Base-by-base conservation (phyloP, 805 yeast genomes). In the Cyberlindnera mycetangii region DNA sequence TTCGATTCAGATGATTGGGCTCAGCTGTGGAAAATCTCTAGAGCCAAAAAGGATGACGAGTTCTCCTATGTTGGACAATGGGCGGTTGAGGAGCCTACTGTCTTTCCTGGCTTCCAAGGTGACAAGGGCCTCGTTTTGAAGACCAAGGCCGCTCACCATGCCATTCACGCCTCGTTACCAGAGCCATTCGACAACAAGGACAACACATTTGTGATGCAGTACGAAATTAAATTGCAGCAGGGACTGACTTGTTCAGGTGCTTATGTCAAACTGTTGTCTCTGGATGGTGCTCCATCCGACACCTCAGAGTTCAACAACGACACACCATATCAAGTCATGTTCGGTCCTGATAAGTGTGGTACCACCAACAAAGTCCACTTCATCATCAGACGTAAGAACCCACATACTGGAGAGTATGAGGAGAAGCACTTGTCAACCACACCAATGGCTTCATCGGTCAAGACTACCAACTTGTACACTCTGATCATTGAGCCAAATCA, bases 301-400 rank as follows among this genome's bases (percentile, higher is more conserved):
- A 64, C 60, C 9, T 57, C 61, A 18, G 76, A 77, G 48, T 84
- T 89, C 69, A 71, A 69, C 52, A 75, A 78, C 48, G 79, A 72
- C 21, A 75, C 95, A 4, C 86, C 89, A 2, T 88, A 84, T 67
- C 89, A 85, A 64, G 68, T 90, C 51, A 85, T 90, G 92, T 90
- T 90, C 69, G 97, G 97, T 17, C 97, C 97, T 35, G 97, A 90
- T 66, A 79, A 76, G 62, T 90, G 97, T 68, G 96, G 95, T 3
- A 60, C 79, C 42, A 75, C 83, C 36, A 86, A 89, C 68, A 85
- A 81, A 64, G 82, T 90, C 27, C 95, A 86, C 59, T 78, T 89
- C 53, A 85, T 89, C 44, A 57, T 89, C 48, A 76, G 74, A 45
- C 75, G 85, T 55, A 71, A 72, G 55, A 75, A 77, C 61, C 81